A percentile compares a stretch with the other conserved stretches of the same genome.
phyloP scores from a whole-genome alignment of 1,284 basidiomycete species.

The Fomitopsis schrenkii region DNA sequence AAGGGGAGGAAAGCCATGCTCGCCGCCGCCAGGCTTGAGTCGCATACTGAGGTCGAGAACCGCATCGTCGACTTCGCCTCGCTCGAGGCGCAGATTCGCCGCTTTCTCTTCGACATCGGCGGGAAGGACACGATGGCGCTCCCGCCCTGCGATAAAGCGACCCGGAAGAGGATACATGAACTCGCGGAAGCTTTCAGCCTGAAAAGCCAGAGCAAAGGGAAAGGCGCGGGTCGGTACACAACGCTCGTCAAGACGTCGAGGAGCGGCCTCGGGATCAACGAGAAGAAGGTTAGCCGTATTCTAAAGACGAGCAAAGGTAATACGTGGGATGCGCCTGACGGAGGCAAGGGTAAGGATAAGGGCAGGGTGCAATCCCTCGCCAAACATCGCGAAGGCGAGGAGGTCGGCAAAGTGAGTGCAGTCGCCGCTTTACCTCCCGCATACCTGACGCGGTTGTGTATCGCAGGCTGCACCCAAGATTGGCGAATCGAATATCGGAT shows the following conservation, averaged over 20 bases:
- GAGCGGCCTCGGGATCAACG: constrained; percentile 48
- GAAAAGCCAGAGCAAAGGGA: constrained; percentile 74
- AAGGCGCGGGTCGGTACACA: constrained; percentile 59
- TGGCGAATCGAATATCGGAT: constrained; percentile 66
- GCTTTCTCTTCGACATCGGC: constrained; percentile 57
- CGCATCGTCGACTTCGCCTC: constrained; percentile 50
- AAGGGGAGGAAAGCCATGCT: constrained; percentile 65
- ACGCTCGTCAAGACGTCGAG: constrained; percentile 65
- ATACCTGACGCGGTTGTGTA: constrained; percentile 3
- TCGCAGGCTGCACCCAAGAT: constrained; percentile 68
- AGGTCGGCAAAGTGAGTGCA: constrained; percentile 61
- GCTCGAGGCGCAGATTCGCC: constrained; percentile 65
- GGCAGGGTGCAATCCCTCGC: constrained; percentile 24
- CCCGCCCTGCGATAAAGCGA: constrained; percentile 73
- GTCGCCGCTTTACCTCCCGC: not conserved
- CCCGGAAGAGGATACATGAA: constrained; percentile 72
- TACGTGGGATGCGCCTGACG: constrained; percentile 29
- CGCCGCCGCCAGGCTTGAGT: constrained; percentile 46
- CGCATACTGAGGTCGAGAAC: constrained; percentile 43
- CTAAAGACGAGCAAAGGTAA: constrained; percentile 33
- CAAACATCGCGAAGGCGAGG: constrained; percentile 66
- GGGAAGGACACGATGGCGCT: constrained; percentile 55
- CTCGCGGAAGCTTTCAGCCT: constrained; percentile 73
- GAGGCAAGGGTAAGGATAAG: constrained; percentile 24
- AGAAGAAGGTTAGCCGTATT: constrained; percentile 56